Percentiles rank a stretch among this genome's conserved stretches.
Conservation (phyloP, 2,329 filamentous ascomycete genomes). For the Venturia oleaginea region DNA sequence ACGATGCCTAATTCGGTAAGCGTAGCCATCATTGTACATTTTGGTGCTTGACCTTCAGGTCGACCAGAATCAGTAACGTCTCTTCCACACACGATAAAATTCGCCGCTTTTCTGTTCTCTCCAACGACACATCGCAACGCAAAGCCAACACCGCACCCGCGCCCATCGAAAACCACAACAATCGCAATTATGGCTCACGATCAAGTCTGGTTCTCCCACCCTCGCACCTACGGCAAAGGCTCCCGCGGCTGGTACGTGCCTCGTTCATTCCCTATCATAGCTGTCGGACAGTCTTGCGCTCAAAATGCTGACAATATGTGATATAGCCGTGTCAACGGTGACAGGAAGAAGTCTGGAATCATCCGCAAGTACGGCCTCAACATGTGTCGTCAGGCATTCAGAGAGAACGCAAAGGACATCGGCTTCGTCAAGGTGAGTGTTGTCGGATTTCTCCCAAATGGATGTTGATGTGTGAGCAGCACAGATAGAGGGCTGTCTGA, state of each 20-base stretch:
- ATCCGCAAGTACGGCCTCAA: conserved; percentile 99
- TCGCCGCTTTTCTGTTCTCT: background rate
- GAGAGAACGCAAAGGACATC: conserved; percentile 58
- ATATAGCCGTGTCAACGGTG: background rate
- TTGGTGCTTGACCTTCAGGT: too few species aligned
- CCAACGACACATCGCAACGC: background rate
- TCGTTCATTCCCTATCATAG: background rate
- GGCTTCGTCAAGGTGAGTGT: conserved; percentile 54
- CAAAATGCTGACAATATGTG: background rate
- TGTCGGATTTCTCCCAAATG: background rate
- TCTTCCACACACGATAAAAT: too few species aligned
- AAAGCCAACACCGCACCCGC: background rate
- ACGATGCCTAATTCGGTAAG: too few species aligned
- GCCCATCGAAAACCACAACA: background rate
- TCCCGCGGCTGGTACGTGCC: conserved; percentile 75
- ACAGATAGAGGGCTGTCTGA: background rate
- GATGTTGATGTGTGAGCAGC: background rate
- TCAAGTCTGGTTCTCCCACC: conserved; percentile 98
- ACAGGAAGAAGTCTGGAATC: conserved; percentile 89
- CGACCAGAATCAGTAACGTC: too few species aligned
- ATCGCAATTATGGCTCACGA: conserved; percentile 73
- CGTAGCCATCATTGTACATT: too few species aligned
- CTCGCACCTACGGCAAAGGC: conserved; percentile 95
- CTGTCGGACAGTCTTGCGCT: background rate
- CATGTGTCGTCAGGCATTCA: conserved; percentile 63